These are phyloP conservation scores for Hirsutella thompsonii DNA, from an alignment of 2,329 filamentous ascomycete genomes.

Conservation along the genomic window DNA sequence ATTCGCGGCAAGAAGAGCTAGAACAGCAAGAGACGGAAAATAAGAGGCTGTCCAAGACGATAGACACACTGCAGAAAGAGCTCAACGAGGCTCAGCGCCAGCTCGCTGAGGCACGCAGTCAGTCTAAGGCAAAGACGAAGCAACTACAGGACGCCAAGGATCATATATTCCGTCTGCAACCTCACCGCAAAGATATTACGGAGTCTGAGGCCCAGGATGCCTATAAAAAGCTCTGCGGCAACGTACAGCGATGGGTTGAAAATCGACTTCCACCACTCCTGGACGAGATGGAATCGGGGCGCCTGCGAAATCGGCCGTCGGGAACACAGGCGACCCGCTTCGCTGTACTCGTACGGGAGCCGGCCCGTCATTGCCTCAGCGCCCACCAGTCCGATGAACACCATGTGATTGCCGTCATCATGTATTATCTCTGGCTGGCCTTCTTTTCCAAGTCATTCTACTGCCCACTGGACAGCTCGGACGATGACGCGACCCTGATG, in stretches of 20 bases:
- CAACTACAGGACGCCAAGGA: conserved; percentile 17
- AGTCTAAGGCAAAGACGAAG: conserved; percentile 13
- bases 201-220: conserved; percentile 21
- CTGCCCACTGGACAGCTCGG: conserved; percentile 19
- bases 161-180: conserved; percentile 19
- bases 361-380: conserved; percentile 18
- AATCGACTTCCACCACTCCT: conserved; percentile 17
- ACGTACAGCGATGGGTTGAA: conserved; percentile 23
- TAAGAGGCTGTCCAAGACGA: conserved; percentile 12
- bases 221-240: conserved; percentile 19
- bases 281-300: conserved; percentile 18
- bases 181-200: conserved; percentile 20
- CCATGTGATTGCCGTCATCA: conserved; percentile 21
- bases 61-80: conserved; percentile 18
- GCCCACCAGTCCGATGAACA: conserved; percentile 20
- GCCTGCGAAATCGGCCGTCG: conserved; percentile 11
- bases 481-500: conserved; percentile 14
- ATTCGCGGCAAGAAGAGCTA: conserved; percentile 21
- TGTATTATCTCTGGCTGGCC: conserved; percentile 23
- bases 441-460: conserved; percentile 24
- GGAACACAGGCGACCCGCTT: conserved; percentile 16
- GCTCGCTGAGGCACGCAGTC: conserved; percentile 16
- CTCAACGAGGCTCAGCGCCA: conserved; percentile 16
- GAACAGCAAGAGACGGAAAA: conserved; percentile 17
- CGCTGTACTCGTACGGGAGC: conserved; percentile 19